Conservation (phyloP, 2,329 filamentous ascomycete species). For the Fusarium sp. region DNA sequence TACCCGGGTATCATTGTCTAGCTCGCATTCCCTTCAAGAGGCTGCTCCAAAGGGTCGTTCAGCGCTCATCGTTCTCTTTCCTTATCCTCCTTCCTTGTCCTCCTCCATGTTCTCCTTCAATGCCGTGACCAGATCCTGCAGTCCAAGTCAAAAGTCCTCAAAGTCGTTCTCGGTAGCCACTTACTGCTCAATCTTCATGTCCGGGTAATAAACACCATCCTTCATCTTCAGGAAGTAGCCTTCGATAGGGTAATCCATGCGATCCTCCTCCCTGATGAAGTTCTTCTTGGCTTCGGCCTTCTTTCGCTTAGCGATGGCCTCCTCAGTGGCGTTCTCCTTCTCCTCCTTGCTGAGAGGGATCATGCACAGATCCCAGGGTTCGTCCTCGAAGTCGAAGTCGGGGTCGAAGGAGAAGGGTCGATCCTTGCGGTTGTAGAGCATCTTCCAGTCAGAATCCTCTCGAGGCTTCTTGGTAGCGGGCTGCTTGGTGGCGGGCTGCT, state of each 20-base stretch:
- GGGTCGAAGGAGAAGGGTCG: neutral
- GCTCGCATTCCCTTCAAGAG: neutral
- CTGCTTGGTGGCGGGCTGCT: neutral
- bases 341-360: neutral
- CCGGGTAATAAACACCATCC: neutral
- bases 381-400: neutral
- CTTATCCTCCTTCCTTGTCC: too few relatives aligned
- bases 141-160: neutral
- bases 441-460: neutral
- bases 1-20: neutral
- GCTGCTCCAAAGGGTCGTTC: neutral
- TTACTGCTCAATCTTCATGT: neutral
- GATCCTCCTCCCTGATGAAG: neutral
- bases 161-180: neutral
- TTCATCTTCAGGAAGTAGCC: neutral
- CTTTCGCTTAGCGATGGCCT: neutral
- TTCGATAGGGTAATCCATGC: neutral
- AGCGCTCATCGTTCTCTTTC: neutral
- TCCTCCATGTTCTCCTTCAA: neutral
- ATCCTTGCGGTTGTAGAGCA: neutral
- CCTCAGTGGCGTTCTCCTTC: neutral
- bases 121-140: neutral
- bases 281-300: neutral
- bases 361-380: neutral
- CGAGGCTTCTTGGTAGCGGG: too few relatives aligned